Evolutionary conservation across 345 rosid genomes (phyloP).

Genomic region (Citrus sinensis): DVS_A1.0 CM039164.1:1156001-1156500

Average conservation of each 20-base stretch:
- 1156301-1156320: neutral
- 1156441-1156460: slow-evolving; percentile 67
- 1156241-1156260: too few species aligned
- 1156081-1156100: slow-evolving; percentile 91
- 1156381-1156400: neutral
- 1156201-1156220: slow-evolving; percentile 95
- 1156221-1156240: neutral
- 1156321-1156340: neutral
- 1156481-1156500: slow-evolving; percentile 80
- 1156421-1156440: slow-evolving; percentile 86
- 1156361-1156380: neutral
- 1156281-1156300: neutral
- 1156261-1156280: too few species aligned
- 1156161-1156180: slow-evolving; percentile 95
- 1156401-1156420: slow-evolving; percentile 13
- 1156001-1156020: slow-evolving; percentile 42
- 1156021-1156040: slow-evolving; percentile 89
- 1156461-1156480: slow-evolving; percentile 65
- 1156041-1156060: slow-evolving; percentile 82
- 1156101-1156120: slow-evolving; percentile 91
- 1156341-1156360: neutral
- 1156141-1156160: slow-evolving; percentile 89
- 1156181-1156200: slow-evolving; percentile 57
- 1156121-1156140: slow-evolving; percentile 64
- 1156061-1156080: slow-evolving; percentile 89